phyloP scores from a whole-genome alignment of 768 basidiomycete genomes.

The Lactarius hengduanensis region DNA sequence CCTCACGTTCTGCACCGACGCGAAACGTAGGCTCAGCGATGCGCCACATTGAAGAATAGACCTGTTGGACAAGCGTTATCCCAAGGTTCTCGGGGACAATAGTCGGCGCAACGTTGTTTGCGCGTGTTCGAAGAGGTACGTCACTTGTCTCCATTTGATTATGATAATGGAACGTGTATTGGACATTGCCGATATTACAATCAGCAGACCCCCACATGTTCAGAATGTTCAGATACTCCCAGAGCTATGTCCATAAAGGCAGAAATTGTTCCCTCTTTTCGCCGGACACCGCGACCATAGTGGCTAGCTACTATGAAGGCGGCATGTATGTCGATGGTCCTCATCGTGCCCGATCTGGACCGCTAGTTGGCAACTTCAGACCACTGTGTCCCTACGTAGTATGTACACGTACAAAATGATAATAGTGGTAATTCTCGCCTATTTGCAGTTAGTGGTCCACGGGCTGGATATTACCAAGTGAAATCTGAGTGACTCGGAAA shows the following conservation, averaged over 20 bases:
- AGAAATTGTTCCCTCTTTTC: background rate
- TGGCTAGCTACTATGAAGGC: background rate
- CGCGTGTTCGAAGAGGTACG: background rate
- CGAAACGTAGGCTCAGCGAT: background rate
- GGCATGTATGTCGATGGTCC: no score
- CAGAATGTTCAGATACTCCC: background rate
- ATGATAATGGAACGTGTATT: background rate
- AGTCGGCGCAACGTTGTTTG: background rate
- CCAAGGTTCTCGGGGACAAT: background rate
- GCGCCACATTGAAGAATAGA: background rate
- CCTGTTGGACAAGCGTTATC: background rate
- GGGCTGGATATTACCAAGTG: background rate
- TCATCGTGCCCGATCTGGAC: background rate
- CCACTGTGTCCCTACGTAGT: no score
- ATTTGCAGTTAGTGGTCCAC: background rate
- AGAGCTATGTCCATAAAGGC: background rate
- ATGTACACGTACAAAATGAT: background rate
- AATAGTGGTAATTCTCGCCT: background rate
- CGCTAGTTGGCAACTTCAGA: background rate
- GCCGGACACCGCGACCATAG: background rate
- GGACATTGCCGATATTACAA: slow-evolving; percentile 3
- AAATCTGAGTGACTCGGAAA: background rate
- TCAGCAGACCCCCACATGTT: slow-evolving; percentile 3
- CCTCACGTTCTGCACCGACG: background rate
- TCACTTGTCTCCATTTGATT: background rate